A percentile compares a stretch with the other conserved stretches of the same genome.
Evolutionary conservation across 176 grass and related monocot species (phyloP).

Genomic region (Rhynchospora pubera): DNA sequence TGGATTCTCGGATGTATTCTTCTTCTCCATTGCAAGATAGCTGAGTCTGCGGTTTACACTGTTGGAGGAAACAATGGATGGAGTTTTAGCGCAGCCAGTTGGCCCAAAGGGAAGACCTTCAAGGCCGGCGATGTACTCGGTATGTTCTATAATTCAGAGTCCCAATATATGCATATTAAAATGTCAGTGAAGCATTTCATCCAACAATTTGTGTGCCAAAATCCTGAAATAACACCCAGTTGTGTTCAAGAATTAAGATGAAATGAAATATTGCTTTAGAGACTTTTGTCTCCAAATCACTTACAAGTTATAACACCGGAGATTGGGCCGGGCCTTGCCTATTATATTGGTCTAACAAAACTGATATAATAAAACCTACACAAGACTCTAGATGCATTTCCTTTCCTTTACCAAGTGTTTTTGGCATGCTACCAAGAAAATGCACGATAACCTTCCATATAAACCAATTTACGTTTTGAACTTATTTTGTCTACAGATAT

Average conservation of each 20-base stretch:
- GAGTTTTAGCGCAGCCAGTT: constrained; percentile 40
- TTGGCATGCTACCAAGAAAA: not conserved
- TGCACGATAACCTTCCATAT: not conserved
- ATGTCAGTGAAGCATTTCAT: not conserved
- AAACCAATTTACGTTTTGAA: not conserved
- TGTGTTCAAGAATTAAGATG: not conserved
- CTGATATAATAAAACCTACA: not conserved
- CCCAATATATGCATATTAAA: not conserved
- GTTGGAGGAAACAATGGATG: constrained; percentile 70
- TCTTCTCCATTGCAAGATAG: constrained; percentile 55
- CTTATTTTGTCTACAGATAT: not conserved
- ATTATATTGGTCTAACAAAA: not conserved
- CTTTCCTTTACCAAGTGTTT: not conserved
- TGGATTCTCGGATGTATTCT: constrained; percentile 54
- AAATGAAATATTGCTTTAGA: no score
- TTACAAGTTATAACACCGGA: no score
- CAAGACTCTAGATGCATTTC: not conserved
- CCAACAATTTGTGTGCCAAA: not conserved
- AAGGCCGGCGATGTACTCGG: constrained; percentile 77
- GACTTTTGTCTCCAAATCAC: no score
- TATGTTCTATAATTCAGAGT: constrained; percentile 25
- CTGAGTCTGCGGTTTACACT: constrained; percentile 53
- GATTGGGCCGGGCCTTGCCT: not conserved
- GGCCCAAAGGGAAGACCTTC: constrained; percentile 64
- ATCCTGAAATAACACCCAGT: not conserved